These are phyloP conservation scores for Osmanthus fragrans DNA, from an alignment of 257 asterid species.

Conservation along the genomic window DNA sequence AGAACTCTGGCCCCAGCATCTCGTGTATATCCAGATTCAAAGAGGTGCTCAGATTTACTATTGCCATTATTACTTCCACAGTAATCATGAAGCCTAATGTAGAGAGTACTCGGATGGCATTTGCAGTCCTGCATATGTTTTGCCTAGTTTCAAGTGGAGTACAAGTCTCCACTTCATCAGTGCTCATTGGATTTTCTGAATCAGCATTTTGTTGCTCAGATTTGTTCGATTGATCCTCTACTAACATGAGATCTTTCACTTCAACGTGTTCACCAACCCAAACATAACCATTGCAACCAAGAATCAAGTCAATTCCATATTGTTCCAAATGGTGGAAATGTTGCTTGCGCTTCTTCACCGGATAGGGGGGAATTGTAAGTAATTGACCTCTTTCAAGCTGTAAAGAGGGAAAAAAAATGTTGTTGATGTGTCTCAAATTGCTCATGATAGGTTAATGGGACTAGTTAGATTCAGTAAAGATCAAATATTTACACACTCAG, in stretches of 20 bases:
- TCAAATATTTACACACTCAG: not conserved
- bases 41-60: conserved; percentile 49
- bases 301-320: conserved; percentile 78
- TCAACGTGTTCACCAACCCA: conserved; percentile 93
- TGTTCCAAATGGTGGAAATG: conserved; percentile 82
- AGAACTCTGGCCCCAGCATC: conserved; percentile 89
- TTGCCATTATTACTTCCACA: conserved; percentile 53
- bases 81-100: conserved; percentile 71
- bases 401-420: not conserved
- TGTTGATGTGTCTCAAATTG: not conserved
- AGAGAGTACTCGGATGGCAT: conserved; percentile 75
- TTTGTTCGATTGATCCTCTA: conserved; percentile 46
- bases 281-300: conserved; percentile 86
- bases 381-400: conserved; percentile 92
- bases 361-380: conserved; percentile 71
- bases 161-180: conserved; percentile 36
- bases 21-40: conserved; percentile 67
- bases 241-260: conserved; percentile 63
- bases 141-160: conserved; percentile 66
- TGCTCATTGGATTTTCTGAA: conserved; percentile 24
- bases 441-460: not conserved
- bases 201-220: conserved; percentile 41
- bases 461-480: not conserved
- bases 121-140: conserved; percentile 75
- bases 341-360: conserved; percentile 85